These are phyloP conservation scores for Saccharomycopsis fodiens DNA, from an alignment of 805 yeast species.

Conservation along the genomic window DNA sequence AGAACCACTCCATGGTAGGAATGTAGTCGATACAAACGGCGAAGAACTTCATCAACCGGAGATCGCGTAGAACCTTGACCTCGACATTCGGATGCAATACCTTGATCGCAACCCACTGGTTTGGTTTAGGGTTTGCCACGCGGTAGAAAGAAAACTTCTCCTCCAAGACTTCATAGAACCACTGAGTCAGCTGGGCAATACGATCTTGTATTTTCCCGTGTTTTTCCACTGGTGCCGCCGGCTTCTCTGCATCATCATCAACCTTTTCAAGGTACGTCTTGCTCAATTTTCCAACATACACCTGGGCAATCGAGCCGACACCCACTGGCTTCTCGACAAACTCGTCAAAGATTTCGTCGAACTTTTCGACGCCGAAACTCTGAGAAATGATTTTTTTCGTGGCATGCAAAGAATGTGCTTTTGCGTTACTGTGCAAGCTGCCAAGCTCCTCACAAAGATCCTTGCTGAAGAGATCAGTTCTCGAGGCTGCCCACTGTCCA, in stretches of 20 bases:
- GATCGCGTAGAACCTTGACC: conserved; percentile 64
- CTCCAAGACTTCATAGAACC: conserved; percentile 28
- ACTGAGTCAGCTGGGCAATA: conserved; percentile 22
- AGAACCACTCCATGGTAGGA: conserved; percentile 98
- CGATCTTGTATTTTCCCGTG: conserved; percentile 17
- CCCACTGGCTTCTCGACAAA: conserved; percentile 76
- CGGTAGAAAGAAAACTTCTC: conserved; percentile 19
- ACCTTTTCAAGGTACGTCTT: conserved; percentile 34
- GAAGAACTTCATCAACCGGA: conserved; percentile 74
- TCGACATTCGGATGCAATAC: conserved; percentile 87
- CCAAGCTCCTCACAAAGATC: conserved; percentile 73
- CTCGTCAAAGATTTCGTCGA: conserved; percentile 76
- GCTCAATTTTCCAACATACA: conserved; percentile 65
- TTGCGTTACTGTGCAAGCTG: conserved; percentile 74
- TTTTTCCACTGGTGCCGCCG: conserved; percentile 16
- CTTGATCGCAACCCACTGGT: conserved; percentile 75
- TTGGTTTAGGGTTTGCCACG: conserved; percentile 28
- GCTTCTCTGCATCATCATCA: conserved; percentile 24
- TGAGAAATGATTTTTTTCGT: conserved; percentile 53
- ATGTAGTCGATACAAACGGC: conserved; percentile 62
- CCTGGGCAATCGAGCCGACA: conserved; percentile 99
- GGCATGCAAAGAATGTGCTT: conserved; percentile 54
- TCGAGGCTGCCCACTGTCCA: conserved; percentile 99
- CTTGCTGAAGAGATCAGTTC: conserved; percentile 85
- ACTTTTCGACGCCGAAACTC: conserved; percentile 40